Evolutionary conservation across 2,329 filamentous ascomycete genomes (phyloP).

Genomic region (Aspergillus caelatus): DNA sequence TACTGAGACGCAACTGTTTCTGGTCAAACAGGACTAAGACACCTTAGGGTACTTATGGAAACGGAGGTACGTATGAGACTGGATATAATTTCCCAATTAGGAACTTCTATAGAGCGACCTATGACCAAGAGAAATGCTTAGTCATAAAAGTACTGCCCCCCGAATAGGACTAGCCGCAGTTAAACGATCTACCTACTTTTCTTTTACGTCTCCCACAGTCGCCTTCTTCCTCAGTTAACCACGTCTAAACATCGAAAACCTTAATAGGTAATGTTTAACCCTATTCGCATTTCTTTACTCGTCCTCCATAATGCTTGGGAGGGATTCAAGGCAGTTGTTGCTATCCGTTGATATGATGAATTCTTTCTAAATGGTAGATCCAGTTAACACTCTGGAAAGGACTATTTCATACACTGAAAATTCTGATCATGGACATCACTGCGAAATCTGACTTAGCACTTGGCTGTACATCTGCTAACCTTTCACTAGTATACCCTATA

Average conservation of each 20-base stretch:
- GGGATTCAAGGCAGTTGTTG: not conserved
- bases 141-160: not conserved
- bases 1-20: too few species aligned
- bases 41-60: too few species aligned
- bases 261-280: not conserved
- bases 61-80: not conserved
- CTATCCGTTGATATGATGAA: slow-evolving; percentile 35
- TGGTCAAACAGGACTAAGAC: too few species aligned
- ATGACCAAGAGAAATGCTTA: not conserved
- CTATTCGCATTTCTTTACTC: not conserved
- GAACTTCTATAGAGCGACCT: not conserved
- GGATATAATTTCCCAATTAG: not conserved
- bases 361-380: slow-evolving; percentile 35
- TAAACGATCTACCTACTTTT: slow-evolving; percentile 9
- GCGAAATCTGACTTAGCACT: not conserved
- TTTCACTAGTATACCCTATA: not conserved
- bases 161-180: not conserved
- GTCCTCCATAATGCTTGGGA: not conserved
- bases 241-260: not conserved
- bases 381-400: slow-evolving; percentile 35
- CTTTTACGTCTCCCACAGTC: not conserved
- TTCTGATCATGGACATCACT: slow-evolving; percentile 35
- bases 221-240: not conserved
- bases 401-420: slow-evolving; percentile 46
- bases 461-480: not conserved